Evolutionary conservation across 768 basidiomycete species (phyloP).

Genomic region (Boletus reticulatus): DNA sequence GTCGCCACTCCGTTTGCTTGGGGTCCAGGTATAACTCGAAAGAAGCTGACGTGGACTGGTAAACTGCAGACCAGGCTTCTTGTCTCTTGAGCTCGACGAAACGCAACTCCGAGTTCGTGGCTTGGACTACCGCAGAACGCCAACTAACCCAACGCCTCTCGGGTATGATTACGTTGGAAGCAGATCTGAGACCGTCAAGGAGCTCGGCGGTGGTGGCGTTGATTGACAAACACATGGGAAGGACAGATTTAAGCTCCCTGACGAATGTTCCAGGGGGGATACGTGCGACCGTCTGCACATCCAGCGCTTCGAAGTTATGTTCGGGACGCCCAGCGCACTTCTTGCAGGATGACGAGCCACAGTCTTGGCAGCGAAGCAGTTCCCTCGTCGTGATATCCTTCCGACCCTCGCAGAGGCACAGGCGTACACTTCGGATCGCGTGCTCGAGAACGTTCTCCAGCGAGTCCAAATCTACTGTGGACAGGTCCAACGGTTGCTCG

Average conservation of each 20-base stretch:
- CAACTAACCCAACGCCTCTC: constrained; percentile 66
- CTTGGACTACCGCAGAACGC: constrained; percentile 63
- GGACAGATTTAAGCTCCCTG: constrained; percentile 68
- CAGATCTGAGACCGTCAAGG: constrained; percentile 49
- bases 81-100: constrained; percentile 88
- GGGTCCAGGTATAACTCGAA: constrained; percentile 79
- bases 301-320: constrained; percentile 66
- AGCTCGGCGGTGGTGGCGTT: constrained; percentile 45
- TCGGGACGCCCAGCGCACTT: constrained; percentile 91
- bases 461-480: constrained; percentile 45
- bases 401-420: constrained; percentile 91
- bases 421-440: constrained; percentile 69
- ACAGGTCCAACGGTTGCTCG: constrained; percentile 66
- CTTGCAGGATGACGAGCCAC: constrained; percentile 74
- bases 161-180: constrained; percentile 42
- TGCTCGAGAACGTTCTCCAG: constrained; percentile 56
- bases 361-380: constrained; percentile 71
- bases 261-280: constrained; percentile 71
- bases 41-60: constrained; percentile 64
- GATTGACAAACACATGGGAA: constrained; percentile 85
- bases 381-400: constrained; percentile 66
- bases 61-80: constrained; percentile 81
- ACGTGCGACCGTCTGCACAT: constrained; percentile 52
- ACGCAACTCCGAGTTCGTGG: constrained; percentile 61
- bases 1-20: constrained; percentile 80